Base-by-base conservation (phyloP, 1,284 basidiomycete species). In the Earliella scabrosa region DNA sequence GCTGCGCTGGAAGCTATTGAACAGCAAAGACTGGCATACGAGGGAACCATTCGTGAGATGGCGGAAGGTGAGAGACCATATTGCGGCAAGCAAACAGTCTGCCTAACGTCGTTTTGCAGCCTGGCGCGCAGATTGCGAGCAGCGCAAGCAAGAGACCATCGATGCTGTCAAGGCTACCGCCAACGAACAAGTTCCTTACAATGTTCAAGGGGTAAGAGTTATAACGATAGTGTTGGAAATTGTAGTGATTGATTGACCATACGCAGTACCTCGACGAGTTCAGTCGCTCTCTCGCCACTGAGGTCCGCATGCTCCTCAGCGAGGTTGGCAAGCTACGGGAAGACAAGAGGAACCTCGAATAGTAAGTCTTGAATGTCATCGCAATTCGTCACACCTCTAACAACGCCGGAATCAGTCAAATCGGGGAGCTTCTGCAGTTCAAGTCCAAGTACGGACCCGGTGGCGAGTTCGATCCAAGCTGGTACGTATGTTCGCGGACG, bases 281-380 rank as follows among this genome's bases (percentile, higher is more conserved):
- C 71, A 91, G 88, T 69, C 88, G 85, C 67, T 86, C 89, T 2
- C 72, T 92, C 41, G 88, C 90, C 5, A 77, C 80, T n/a, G 90
- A 92, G 72, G 89, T 92, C 6, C 82, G 88, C 26, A 86, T 89
- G 77, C 77, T 92, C 10, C 78, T 92, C 8, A 82, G 78, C 32
- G 90, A 92, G 73, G 90, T 92, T 24, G 88, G 88, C 35, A 88
- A 86, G 62, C 73, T 92, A 39, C 83, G 88, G 21, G 87, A 90
- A 68, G 86, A 92, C 67, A 80, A 84, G 64, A 81, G 88, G 32
- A 81, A 78, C 27, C 74, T 90, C 27, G 86, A 90, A 73, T 82
- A 85, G 89, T 92, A 71, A 51, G 88, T 81, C 32, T 23, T 14
- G 4, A 39, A 5, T 23, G 6, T 5, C 14, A 16, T 52, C n/a